A percentile compares a stretch with the other conserved stretches of the same genome.
Evolutionary conservation across 306 rosid genomes (phyloP).

Genomic region (Cajanus cajan): DNA sequence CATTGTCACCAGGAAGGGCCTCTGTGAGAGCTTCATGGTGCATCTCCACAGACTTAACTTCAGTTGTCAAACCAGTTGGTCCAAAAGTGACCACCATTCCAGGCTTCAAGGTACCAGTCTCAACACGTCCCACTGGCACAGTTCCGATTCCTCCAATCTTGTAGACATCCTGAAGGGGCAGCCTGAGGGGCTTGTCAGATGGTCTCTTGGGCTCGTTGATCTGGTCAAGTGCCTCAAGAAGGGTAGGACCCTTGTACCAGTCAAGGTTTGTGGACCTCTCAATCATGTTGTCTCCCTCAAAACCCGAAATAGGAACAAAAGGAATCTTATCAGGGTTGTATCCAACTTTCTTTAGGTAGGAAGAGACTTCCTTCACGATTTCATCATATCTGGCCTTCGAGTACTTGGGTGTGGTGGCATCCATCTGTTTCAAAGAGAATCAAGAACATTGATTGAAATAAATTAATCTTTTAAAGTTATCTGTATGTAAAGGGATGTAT

Average conservation of each 20-base stretch:
- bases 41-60: too few species aligned
- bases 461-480: background rate
- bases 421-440: background rate
- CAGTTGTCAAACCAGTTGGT: background rate
- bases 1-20: too few species aligned
- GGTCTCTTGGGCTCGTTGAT: slow-evolving; percentile 1
- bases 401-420: background rate
- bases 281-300: too few species aligned
- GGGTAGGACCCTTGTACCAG: background rate
- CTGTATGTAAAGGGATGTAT: background rate
- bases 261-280: slow-evolving; percentile 5
- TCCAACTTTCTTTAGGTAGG: background rate
- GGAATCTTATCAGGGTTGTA: slow-evolving; percentile 12
- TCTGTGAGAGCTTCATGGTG: too few species aligned
- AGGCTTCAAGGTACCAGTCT: background rate
- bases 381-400: slow-evolving; percentile 1
- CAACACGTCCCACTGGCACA: background rate
- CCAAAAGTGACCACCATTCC: background rate
- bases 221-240: background rate
- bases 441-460: background rate
- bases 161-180: background rate
- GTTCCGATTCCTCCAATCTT: slow-evolving; percentile 5
- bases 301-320: background rate
- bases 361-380: slow-evolving; percentile 9
- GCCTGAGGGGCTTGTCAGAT: background rate